Evolutionary conservation across 2,329 filamentous ascomycete species (phyloP).

Genomic region (Trichoderma aggressivum): DNA sequence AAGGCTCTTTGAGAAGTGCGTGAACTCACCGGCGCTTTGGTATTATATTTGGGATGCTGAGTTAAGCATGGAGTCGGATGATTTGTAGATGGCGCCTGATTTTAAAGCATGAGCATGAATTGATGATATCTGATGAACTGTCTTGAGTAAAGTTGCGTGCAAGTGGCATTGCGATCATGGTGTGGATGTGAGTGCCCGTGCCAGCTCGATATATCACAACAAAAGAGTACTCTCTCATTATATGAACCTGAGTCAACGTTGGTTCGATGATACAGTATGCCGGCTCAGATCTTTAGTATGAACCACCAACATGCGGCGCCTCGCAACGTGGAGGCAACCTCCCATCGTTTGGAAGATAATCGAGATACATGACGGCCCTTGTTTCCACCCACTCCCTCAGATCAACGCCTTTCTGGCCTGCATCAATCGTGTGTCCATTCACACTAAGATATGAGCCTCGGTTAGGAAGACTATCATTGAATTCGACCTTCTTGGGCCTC

Average conservation of each 20-base stretch:
- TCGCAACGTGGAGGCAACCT: slow-evolving; percentile 13
- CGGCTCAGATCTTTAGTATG: slow-evolving; percentile 18
- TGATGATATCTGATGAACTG: background rate
- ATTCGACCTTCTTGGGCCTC: slow-evolving; percentile 28
- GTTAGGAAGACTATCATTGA: slow-evolving; percentile 10
- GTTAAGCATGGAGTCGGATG: background rate
- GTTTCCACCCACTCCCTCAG: slow-evolving; percentile 36
- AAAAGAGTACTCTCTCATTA: background rate
- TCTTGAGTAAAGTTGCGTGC: background rate
- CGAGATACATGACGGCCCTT: slow-evolving; percentile 30
- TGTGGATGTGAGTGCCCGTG: background rate
- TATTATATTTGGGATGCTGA: background rate
- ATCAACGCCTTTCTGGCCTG: slow-evolving; percentile 37
- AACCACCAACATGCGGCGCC: slow-evolving; percentile 21
- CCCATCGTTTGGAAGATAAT: slow-evolving; percentile 20
- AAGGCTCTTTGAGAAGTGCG: slow-evolving; percentile 33
- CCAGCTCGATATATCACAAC: background rate
- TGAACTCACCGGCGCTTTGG: background rate
- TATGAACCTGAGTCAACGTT: background rate
- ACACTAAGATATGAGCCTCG: slow-evolving; percentile 35
- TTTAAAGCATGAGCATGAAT: background rate
- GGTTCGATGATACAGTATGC: background rate
- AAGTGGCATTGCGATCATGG: background rate
- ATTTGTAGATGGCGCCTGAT: background rate
- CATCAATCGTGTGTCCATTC: slow-evolving; percentile 38